Conservation (phyloP, 805 yeast species). For the Wickerhamomyces sydowiorum region DNA sequence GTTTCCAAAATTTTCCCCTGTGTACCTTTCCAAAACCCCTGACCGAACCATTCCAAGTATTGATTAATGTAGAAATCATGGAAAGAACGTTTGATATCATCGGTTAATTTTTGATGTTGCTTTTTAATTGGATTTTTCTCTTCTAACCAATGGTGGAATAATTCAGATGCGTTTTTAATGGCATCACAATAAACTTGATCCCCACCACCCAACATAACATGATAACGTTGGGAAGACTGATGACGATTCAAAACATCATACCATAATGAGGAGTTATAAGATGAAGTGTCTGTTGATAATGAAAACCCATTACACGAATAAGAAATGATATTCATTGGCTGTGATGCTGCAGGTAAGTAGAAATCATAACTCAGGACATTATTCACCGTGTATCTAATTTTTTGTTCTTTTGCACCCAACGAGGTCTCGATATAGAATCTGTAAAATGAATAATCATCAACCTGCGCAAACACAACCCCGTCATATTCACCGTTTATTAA, state of each 20-base stretch:
- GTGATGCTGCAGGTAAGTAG: conserved; percentile 55
- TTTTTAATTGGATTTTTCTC: conserved; percentile 46
- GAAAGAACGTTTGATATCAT: conserved; percentile 48
- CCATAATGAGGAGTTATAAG: conserved; percentile 80
- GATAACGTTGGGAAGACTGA: conserved; percentile 52
- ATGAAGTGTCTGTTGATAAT: conserved; percentile 55
- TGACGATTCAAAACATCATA: conserved; percentile 74
- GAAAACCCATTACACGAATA: conserved; percentile 93
- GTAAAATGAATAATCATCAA: conserved; percentile 51
- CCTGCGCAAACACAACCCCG: conserved; percentile 37
- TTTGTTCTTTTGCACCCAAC: conserved; percentile 48
- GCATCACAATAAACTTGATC: conserved; percentile 92
- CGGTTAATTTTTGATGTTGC: conserved; percentile 36
- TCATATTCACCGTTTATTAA: conserved; percentile 38
- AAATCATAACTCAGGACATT: conserved; percentile 49
- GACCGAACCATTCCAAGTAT: conserved; percentile 86
- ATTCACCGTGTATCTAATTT: conserved; percentile 58
- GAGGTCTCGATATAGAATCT: conserved; percentile 54
- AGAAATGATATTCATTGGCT: conserved; percentile 77
- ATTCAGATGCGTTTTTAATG: conserved; percentile 51
- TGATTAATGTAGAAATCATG: conserved; percentile 63
- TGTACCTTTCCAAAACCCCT: conserved; percentile 75
- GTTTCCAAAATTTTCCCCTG: conserved; percentile 61
- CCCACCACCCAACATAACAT: conserved; percentile 97
- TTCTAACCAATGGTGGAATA: conserved; percentile 56